Percentiles rank a stretch among this genome's conserved stretches.
Conservation (phyloP, 257 asterid species). For the Solanum neorickii region DNA sequence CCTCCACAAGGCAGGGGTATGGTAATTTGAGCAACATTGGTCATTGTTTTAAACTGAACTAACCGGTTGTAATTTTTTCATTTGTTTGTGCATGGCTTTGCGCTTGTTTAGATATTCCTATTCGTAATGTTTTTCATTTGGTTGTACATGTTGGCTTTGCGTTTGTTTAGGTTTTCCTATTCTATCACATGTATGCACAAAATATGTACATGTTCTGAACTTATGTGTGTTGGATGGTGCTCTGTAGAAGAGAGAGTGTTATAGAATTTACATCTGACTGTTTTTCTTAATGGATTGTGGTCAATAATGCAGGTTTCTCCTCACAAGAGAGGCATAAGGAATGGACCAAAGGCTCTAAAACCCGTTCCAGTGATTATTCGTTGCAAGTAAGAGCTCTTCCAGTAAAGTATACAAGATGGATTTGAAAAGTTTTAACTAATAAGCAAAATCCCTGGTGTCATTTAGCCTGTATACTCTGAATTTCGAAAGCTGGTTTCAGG, state of each 20-base stretch:
- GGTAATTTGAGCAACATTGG: not conserved
- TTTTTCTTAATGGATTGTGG: not conserved
- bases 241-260: not conserved
- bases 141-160: not conserved
- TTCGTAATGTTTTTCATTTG: not conserved
- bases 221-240: not conserved
- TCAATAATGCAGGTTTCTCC: slow-evolving; percentile 46
- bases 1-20: not conserved
- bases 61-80: not conserved
- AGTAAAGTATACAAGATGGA: not conserved
- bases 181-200: not conserved
- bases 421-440: not conserved
- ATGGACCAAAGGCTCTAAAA: slow-evolving; percentile 98
- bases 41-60: not conserved
- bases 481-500: not conserved
- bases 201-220: not conserved
- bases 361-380: slow-evolving; percentile 90
- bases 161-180: not conserved
- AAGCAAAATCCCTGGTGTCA: not conserved
- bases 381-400: slow-evolving; percentile 63
- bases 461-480: not conserved
- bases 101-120: not conserved
- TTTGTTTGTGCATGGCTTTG: not conserved
- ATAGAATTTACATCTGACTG: not conserved
- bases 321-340: slow-evolving; percentile 86